These are phyloP conservation scores for Paraphoma sp. DNA, from an alignment of 2,329 filamentous ascomycete genomes.

Conservation along the genomic window DNA sequence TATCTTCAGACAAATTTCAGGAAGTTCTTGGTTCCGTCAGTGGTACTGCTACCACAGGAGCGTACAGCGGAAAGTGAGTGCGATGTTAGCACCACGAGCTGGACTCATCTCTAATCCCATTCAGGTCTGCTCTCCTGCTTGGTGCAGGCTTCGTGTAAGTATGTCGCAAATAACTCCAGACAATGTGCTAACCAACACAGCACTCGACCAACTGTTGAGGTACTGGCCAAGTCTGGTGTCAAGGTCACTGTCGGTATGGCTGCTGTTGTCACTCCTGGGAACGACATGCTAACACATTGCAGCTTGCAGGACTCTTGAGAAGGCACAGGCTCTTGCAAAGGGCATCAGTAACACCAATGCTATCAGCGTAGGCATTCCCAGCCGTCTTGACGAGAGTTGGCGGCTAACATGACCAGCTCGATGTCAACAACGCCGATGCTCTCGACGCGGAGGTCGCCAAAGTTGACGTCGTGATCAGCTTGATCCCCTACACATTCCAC, in stretches of 20 bases:
- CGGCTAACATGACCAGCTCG: constrained; percentile 63
- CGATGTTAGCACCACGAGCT: not conserved
- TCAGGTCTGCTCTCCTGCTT: constrained; percentile 47
- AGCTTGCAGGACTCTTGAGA: constrained; percentile 84
- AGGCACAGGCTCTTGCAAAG: constrained; percentile 75
- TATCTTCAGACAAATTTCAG: constrained; percentile 38
- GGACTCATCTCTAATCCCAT: constrained; percentile 4
- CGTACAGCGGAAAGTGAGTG: constrained; percentile 45
- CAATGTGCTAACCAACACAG: constrained; percentile 24
- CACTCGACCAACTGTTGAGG: constrained; percentile 64
- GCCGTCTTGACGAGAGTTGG: not conserved
- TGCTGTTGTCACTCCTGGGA: not conserved
- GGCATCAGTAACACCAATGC: constrained; percentile 74
- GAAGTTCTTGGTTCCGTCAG: constrained; percentile 36
- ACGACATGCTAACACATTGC: constrained; percentile 2
- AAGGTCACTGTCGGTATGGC: constrained; percentile 63
- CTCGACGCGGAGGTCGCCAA: constrained; percentile 82
- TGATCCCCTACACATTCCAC: constrained; percentile 77
- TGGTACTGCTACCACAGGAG: constrained; percentile 22
- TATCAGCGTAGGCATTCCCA: constrained; percentile 56
- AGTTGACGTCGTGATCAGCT: constrained; percentile 72
- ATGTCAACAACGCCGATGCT: constrained; percentile 77
- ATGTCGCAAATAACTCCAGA: not conserved
- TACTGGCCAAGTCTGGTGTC: constrained; percentile 64
- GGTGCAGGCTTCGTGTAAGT: constrained; percentile 50